Evolutionary conservation across 192 early-diverging fungal genomes (phyloP), one percentile per base, ranked within the genome.

Genomic region (Spinellus fusiger): DNA sequence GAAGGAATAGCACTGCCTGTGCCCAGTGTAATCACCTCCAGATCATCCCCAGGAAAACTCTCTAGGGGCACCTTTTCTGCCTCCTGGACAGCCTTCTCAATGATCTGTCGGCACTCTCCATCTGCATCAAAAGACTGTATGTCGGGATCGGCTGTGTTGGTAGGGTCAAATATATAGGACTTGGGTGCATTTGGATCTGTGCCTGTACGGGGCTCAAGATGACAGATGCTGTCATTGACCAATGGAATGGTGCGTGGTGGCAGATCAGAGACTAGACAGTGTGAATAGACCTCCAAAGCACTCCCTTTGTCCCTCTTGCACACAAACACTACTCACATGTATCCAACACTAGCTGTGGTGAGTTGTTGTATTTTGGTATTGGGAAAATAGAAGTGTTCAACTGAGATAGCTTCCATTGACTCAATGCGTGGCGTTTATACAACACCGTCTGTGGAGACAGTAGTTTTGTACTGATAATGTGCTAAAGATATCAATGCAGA

Each of bases 1-100:
- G 86, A 88, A 4, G 96, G 94, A 31, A 92, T 70, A 16, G 93
- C 83, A 18, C 93, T 89, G 23, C 92, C 96, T 0, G 96, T 98
- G 28, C 96, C 96, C 12, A 98, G 84, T 4, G 94, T 80, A 28
- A 90, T 56, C 0, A 78, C 64, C 18, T 65, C 73, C 26, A 82
- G 68, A 55, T 84, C 74, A 4, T 62, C 51, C 38, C 73, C 77
- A 40, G 76, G 76, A 47, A 80, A 56, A 18, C 57, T 28, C 25
- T 52, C 40, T 1, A 34, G 28, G 1, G 51, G 10, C 4, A 77
- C 64, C 25, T 50, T 54, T n/a, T n/a, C 52, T 29, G 77, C 71
- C 3, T 71, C 73, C 1, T 32, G 38, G 26, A 54, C 68, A 0
- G 71, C 71, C 35, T 71, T 28, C 13, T 60, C 50, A 7, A 66